These are phyloP conservation scores for Irpex sp. DNA, from an alignment of 1,284 basidiomycete species.

Conservation along the genomic window DNA sequence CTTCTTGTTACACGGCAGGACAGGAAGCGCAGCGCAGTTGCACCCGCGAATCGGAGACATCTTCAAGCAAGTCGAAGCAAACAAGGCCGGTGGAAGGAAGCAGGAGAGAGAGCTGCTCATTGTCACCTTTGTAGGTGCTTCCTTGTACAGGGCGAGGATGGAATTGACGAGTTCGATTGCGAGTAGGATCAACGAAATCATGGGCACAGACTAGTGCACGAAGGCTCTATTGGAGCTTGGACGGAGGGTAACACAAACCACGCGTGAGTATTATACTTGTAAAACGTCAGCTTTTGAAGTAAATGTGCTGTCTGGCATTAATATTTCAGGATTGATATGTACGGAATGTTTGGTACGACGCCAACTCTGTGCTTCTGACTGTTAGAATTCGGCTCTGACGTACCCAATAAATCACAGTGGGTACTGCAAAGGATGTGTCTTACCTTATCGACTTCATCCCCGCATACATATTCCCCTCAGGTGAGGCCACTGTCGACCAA, in stretches of 20 bases:
- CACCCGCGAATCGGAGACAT: slow-evolving; percentile 25
- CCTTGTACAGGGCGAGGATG: not conserved
- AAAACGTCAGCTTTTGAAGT: not conserved
- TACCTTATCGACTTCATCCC: slow-evolving; percentile 82
- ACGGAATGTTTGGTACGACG: slow-evolving; percentile 55
- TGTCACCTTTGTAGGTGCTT: slow-evolving; percentile 49
- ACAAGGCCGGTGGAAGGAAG: slow-evolving; percentile 19
- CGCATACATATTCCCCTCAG: slow-evolving; percentile 71
- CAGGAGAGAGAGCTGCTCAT: slow-evolving; percentile 42
- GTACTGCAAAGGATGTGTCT: slow-evolving; percentile 74
- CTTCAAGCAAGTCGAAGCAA: slow-evolving; percentile 21
- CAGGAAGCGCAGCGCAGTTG: slow-evolving; percentile 22
- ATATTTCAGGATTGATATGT: slow-evolving; percentile 65
- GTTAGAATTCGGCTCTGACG: not conserved
- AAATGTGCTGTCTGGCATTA: slow-evolving; percentile 5
- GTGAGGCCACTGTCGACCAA: slow-evolving; percentile 58
- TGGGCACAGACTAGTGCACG: slow-evolving; percentile 52
- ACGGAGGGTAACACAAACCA: slow-evolving; percentile 58
- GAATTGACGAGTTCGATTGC: not conserved
- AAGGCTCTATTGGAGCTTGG: slow-evolving; percentile 55
- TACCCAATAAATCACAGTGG: slow-evolving; percentile 37
- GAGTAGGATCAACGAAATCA: slow-evolving; percentile 78
- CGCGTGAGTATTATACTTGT: slow-evolving; percentile 42
- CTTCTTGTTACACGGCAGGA: slow-evolving; percentile 63
- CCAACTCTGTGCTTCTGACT: not conserved